phyloP scores from a whole-genome alignment of 2,329 filamentous ascomycete species.

The Cercospora nicotianae region DNA sequence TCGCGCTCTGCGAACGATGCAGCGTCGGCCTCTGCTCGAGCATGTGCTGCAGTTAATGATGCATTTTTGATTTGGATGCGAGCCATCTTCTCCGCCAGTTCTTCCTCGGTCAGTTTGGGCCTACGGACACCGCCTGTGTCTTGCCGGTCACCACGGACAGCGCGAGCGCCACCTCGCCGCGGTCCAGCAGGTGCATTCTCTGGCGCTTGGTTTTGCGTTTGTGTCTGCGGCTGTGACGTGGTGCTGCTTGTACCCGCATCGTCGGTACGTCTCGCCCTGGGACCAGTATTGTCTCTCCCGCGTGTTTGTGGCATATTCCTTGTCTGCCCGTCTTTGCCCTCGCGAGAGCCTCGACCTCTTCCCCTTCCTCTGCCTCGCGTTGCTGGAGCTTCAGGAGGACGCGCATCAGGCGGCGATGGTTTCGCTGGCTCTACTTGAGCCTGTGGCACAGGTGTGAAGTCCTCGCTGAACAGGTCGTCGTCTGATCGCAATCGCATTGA shows the following conservation, averaged over 20 bases:
- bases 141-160: conserved; percentile 40
- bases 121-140: conserved; percentile 43
- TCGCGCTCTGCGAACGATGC: conserved; percentile 65
- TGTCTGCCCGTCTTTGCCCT: conserved; percentile 16
- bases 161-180: conserved; percentile 25
- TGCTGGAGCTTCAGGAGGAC: conserved; percentile 3
- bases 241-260: conserved; percentile 1
- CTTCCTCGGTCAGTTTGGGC: conserved; percentile 64
- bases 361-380: conserved; percentile 28
- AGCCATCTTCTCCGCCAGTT: conserved; percentile 62
- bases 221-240: background rate
- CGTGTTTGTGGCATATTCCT: conserved; percentile 1
- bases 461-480: conserved; percentile 54
- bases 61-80: conserved; percentile 63
- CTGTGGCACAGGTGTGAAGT: conserved; percentile 50
- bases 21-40: conserved; percentile 66
- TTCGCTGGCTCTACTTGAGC: conserved; percentile 37
- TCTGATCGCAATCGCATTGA: conserved; percentile 53
- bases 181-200: conserved; percentile 31
- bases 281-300: background rate
- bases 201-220: conserved; percentile 17
- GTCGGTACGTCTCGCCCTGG: background rate
- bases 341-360: conserved; percentile 26
- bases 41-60: conserved; percentile 60
- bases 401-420: conserved; percentile 19